Percentiles rank a stretch among this genome's conserved stretches.
phyloP scores from a whole-genome alignment of 192 early-diverging fungal species.

The Endogone sp. region DNA sequence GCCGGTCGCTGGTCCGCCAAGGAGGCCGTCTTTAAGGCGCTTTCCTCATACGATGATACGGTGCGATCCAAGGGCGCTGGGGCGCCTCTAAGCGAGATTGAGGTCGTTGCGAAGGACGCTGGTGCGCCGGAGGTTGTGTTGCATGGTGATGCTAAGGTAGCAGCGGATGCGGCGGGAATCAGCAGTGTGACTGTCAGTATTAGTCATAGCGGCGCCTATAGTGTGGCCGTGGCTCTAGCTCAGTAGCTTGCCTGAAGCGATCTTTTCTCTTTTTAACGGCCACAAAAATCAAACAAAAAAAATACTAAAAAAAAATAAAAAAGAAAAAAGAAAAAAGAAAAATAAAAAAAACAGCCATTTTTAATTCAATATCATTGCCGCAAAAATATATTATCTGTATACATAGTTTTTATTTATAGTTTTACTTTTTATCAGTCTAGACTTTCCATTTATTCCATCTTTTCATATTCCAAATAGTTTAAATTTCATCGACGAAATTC shows the following conservation, averaged over 20 bases:
- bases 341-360: no score
- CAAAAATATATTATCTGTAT: no score
- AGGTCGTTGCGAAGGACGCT: constrained; percentile 63
- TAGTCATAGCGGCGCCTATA: constrained; percentile 86
- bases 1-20: constrained; percentile 96
- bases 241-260: constrained; percentile 33
- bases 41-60: constrained; percentile 59
- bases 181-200: constrained; percentile 84
- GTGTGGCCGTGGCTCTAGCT: constrained; percentile 81
- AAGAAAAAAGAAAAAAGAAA: no score
- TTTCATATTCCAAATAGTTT: no score
- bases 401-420: no score
- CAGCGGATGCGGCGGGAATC: constrained; percentile 67
- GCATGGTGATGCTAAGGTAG: constrained; percentile 76
- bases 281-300: no score
- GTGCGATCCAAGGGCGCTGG: constrained; percentile 79
- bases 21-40: constrained; percentile 94
- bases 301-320: no score
- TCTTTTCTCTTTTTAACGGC: constrained; percentile 22
- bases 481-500: no score
- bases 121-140: constrained; percentile 81
- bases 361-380: no score
- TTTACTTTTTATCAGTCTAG: no score
- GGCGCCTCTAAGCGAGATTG: constrained; percentile 88
- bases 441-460: no score